Percentiles rank a stretch among this genome's conserved stretches.
Conservation (phyloP, 139 green algal species). For the Auxenochlorella pyrenoidosa region DNA sequence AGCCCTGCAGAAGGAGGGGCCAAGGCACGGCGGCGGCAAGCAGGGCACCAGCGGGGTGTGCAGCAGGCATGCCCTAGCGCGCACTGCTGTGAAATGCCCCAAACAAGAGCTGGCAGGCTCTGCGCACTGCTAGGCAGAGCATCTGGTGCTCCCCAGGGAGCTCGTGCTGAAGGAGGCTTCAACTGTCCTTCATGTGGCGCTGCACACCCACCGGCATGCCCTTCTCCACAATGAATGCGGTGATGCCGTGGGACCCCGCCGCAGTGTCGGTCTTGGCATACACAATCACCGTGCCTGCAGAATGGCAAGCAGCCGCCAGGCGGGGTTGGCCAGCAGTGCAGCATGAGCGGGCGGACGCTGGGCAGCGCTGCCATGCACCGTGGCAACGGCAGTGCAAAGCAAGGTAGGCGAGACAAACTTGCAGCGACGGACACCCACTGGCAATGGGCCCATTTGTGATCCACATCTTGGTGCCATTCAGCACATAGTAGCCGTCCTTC, state of each 20-base stretch:
- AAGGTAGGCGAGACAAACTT: too few relatives aligned
- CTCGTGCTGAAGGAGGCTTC: too few relatives aligned
- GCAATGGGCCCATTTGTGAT: slow-evolving; percentile 93
- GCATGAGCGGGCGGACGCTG: not conserved
- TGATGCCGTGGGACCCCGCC: slow-evolving; percentile 86
- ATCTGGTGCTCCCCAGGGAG: too few relatives aligned
- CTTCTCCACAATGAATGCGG: slow-evolving; percentile 94
- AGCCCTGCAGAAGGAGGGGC: slow-evolving; percentile 56
- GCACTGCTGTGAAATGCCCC: too few relatives aligned
- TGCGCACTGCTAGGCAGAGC: too few relatives aligned
- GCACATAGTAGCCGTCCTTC: slow-evolving; percentile 69
- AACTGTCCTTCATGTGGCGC: not conserved
- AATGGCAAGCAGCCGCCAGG: not conserved
- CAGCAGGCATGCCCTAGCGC: too few relatives aligned
- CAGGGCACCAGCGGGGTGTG: too few relatives aligned
- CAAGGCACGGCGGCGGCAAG: not conserved
- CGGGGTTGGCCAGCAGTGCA: not conserved
- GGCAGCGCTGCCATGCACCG: not conserved
- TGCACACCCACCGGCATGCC: slow-evolving; percentile 69
- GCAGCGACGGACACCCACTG: not conserved
- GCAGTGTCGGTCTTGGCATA: slow-evolving; percentile 91
- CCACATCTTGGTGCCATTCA: slow-evolving; percentile 97
- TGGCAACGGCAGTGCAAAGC: too few relatives aligned
- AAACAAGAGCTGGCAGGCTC: too few relatives aligned
- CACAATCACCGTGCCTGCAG: slow-evolving; percentile 80